Evolutionary conservation across 2,329 filamentous ascomycete genomes (phyloP).

Genomic region (Ophiostoma perfectum): DNA sequence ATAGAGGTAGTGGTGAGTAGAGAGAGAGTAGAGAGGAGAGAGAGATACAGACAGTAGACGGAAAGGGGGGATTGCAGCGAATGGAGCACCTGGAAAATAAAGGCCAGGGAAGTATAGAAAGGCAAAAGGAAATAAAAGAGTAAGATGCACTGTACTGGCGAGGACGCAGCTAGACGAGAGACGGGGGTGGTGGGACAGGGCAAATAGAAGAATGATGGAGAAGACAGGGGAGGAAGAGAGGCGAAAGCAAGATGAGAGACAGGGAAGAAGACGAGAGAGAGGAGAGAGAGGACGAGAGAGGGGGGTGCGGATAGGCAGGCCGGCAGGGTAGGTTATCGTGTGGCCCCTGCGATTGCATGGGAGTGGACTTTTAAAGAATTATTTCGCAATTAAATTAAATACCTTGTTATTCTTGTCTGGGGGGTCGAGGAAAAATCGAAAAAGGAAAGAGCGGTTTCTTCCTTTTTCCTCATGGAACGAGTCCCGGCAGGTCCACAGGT

Average conservation of each 20-base stretch:
- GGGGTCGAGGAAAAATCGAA: not conserved
- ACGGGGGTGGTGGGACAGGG: conserved; percentile 1
- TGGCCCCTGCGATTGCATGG: conserved; percentile 2
- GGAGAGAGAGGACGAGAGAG: not conserved
- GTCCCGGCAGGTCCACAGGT: not conserved
- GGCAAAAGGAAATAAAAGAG: not conserved
- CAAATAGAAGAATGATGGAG: conserved; percentile 1
- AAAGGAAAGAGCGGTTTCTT: conserved; percentile 1
- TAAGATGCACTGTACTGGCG: not conserved
- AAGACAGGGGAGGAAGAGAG: not conserved
- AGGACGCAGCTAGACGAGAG: not conserved
- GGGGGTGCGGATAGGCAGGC: not conserved
- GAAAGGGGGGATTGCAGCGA: not conserved
- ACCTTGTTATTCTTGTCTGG: not conserved
- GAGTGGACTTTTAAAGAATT: not conserved
- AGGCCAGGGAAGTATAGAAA: not conserved
- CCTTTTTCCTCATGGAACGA: conserved; percentile 1
- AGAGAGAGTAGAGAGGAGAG: not conserved
- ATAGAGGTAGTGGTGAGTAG: not conserved
- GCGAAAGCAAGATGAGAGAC: not conserved
- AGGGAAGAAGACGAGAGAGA: not conserved
- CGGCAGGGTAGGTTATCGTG: conserved; percentile 10
- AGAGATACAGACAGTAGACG: not conserved
- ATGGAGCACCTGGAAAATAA: not conserved
- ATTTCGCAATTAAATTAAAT: not conserved